Conservation (phyloP, 106 monocot genomes). For the Narthecium ossifragum region DNA sequence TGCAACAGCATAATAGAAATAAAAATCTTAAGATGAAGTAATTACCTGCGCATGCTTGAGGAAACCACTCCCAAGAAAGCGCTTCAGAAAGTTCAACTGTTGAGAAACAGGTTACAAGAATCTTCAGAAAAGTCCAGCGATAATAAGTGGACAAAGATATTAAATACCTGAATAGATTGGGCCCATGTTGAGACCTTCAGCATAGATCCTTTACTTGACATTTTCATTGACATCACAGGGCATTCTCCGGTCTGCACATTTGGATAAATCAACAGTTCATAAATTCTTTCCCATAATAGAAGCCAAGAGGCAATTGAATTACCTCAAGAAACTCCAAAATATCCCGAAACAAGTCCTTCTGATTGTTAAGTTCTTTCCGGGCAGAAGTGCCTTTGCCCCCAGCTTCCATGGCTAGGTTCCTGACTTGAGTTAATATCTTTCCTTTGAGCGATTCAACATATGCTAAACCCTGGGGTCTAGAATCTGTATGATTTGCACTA, state of each 20-base stretch:
- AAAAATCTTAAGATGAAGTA: too few relatives aligned
- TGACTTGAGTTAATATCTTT: conserved; percentile 60
- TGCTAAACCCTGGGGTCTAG: conserved; percentile 34
- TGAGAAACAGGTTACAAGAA: conserved; percentile 5
- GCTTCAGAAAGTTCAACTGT: conserved; percentile 92
- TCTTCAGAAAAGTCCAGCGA: background rate
- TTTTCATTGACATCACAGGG: conserved; percentile 68
- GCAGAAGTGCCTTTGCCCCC: conserved; percentile 84
- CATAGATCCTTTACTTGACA: conserved; percentile 51
- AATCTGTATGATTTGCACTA: conserved; percentile 13
- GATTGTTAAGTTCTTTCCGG: conserved; percentile 74
- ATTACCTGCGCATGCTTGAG: conserved; percentile 90
- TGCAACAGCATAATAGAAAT: too few relatives aligned
- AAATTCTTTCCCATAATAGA: too few relatives aligned
- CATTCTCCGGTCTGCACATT: conserved; percentile 54
- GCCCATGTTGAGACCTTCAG: conserved; percentile 71
- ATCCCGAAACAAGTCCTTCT: conserved; percentile 73
- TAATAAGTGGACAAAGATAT: background rate
- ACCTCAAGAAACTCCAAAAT: conserved; percentile 70
- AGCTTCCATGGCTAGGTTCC: conserved; percentile 66
- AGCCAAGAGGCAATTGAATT: background rate
- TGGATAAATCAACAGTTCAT: conserved; percentile 1
- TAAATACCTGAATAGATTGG: conserved; percentile 54
- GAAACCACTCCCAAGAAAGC: conserved; percentile 81
- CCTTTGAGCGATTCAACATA: conserved; percentile 61